Base-by-base conservation (phyloP, 2,329 filamentous ascomycete species). In the Nectriaceae sp. region DNA sequence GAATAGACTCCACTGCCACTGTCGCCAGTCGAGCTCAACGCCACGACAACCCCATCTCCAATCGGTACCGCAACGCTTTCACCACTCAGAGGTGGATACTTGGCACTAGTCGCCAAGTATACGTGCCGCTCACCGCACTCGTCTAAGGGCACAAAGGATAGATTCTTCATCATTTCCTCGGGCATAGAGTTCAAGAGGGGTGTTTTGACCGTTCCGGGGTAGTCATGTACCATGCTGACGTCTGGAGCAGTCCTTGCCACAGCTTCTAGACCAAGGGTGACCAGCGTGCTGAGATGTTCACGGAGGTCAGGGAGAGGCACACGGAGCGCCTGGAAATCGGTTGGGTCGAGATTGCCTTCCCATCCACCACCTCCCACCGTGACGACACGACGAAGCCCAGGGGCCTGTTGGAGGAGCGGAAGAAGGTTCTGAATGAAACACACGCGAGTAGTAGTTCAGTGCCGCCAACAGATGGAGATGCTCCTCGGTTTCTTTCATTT, bases 341-440 rank as follows among this genome's bases (percentile, higher is more conserved):
- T 35, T 15, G 29, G 44, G 33, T 43, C 5, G n/a, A 50, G 24
- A 13, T 19, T 15, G 15, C 47, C 47, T 43, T 50, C 47, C 36
- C 36, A 39, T 4, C 43, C 46, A n/a, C 43, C 47, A 15, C 39
- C 47, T 4, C 42, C 20, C 18, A 50, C 47, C 5, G 39, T 50
- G 22, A 50, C 39, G n/a, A 50, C 47, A 29, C 47, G 47, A n/a
- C 43, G 42, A 8, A 50, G 21, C 11, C 18, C 37, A 5, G 37
- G 41, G 3, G 47, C 42, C 1, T 49, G 40, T 29, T 44, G 47
- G 2, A 49, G 29, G 3, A 49, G 38, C 37, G 42, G 47, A 24
- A 49, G 42, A 38, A 49, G 31, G 21, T 45, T 42, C 20, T 22
- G 10, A 20, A 49, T 45, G 31, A 49, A 49, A n/a, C 47, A 37